These are phyloP conservation scores for Stramenopiles sp. DNA, from an alignment of 352 stramenopile species.

Conservation along the genomic window DNA sequence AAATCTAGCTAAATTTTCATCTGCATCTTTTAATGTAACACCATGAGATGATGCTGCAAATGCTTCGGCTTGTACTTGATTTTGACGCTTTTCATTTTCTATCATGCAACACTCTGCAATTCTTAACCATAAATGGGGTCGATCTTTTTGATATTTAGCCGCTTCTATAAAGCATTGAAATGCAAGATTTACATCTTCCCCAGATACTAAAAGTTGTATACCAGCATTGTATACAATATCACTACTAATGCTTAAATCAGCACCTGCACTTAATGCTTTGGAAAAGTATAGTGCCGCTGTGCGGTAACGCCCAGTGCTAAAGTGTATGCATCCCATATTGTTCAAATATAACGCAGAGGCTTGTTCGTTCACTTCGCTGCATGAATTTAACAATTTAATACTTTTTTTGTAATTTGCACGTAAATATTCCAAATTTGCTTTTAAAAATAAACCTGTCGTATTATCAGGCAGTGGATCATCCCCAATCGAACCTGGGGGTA, in stretches of 20 bases:
- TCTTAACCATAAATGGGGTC: constrained; percentile 66
- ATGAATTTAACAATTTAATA: constrained; percentile 68
- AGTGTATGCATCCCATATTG: constrained; percentile 60
- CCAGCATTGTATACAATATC: constrained; percentile 78
- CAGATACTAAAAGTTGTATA: constrained; percentile 55
- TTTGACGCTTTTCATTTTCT: constrained; percentile 40
- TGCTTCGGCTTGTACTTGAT: too few species aligned
- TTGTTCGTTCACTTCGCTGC: too few species aligned
- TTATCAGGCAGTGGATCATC: constrained; percentile 53
- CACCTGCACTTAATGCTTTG: constrained; percentile 40
- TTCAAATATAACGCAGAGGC: constrained; percentile 21
- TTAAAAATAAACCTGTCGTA: constrained; percentile 62
- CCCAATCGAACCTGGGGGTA: constrained; percentile 17
- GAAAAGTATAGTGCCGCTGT: constrained; percentile 70
- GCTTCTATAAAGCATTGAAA: constrained; percentile 67
- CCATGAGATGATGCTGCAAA: too few species aligned
- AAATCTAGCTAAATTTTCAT: too few species aligned
- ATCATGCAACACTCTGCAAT: constrained; percentile 69
- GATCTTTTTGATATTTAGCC: constrained; percentile 62
- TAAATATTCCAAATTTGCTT: constrained; percentile 77
- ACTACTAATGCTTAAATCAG: constrained; percentile 29
- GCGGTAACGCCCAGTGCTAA: constrained; percentile 61
- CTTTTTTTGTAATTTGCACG: constrained; percentile 77
- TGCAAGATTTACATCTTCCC: constrained; percentile 45
- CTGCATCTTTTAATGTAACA: too few species aligned